phyloP scores from a whole-genome alignment of 2,329 filamentous ascomycete genomes.

The Pseudocercospora fuligena region DNA sequence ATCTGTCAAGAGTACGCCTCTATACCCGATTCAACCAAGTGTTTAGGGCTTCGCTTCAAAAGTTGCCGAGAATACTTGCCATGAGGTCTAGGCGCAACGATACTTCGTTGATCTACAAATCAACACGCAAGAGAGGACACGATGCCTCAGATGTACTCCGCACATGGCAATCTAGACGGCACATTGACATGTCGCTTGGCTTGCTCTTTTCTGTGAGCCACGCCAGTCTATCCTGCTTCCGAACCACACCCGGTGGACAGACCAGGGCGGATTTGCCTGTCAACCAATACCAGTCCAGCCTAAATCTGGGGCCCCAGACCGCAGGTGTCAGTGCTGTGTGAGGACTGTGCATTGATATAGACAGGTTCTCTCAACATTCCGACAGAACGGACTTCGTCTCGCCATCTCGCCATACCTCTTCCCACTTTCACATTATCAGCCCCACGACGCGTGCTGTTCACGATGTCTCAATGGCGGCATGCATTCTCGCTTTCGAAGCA shows the following conservation, averaged over 20 bases:
- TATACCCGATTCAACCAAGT: not conserved
- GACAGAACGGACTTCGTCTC: not conserved
- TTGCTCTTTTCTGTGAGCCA: not conserved
- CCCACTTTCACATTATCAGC: not conserved
- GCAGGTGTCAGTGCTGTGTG: not conserved
- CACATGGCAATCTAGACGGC: not conserved
- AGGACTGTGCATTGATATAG: conserved; percentile 2
- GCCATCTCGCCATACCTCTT: conserved; percentile 9
- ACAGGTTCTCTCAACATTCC: not conserved
- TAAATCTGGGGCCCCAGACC: conserved; percentile 1
- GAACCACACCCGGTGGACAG: not conserved
- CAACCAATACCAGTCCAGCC: not conserved
- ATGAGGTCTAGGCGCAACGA: not conserved
- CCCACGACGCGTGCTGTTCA: conserved; percentile 2
- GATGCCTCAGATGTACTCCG: not conserved
- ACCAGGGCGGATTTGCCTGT: too few relatives aligned
- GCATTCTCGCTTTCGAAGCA: conserved; percentile 47
- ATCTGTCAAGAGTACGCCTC: not conserved
- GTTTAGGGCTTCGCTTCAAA: conserved; percentile 13
- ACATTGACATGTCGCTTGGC: not conserved
- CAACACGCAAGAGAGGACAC: not conserved
- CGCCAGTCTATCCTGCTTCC: not conserved
- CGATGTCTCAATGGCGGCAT: conserved; percentile 43
- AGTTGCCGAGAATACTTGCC: conserved; percentile 9
- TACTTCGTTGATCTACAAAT: not conserved